phyloP scores from a whole-genome alignment of 2,329 filamentous ascomycete species.

The Fusarium albosuccineum region DNA sequence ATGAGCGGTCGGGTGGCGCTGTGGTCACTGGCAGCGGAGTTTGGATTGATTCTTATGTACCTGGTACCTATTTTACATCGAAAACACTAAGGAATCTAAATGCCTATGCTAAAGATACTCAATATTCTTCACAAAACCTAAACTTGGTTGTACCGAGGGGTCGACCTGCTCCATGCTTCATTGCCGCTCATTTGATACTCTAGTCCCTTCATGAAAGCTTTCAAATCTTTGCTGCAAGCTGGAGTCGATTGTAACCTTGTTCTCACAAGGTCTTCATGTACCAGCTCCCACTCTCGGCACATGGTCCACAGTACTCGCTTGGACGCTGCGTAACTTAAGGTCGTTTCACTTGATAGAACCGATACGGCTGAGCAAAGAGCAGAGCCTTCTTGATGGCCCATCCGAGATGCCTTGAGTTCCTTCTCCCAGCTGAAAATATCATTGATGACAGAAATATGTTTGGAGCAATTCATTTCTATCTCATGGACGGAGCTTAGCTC shows the following conservation, averaged over 20 bases:
- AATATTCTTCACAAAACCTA: neutral
- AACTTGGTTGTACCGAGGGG: neutral
- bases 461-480: conserved; percentile 52
- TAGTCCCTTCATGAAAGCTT: neutral
- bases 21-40: too few species aligned
- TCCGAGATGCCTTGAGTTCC: conserved; percentile 38
- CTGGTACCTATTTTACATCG: too few species aligned
- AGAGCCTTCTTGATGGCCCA: conserved; percentile 6
- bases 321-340: neutral
- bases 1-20: too few species aligned
- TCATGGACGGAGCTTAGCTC: conserved; percentile 44
- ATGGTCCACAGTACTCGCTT: neutral
- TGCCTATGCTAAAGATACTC: too few species aligned
- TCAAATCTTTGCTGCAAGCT: neutral
- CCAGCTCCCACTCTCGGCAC: neutral
- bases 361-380: neutral
- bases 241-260: neutral
- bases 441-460: conserved; percentile 57
- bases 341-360: neutral
- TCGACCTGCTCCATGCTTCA: neutral
- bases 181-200: neutral
- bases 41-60: too few species aligned
- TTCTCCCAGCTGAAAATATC: conserved; percentile 59
- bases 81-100: too few species aligned
- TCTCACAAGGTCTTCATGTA: neutral